Evolutionary conservation across 768 basidiomycete genomes (phyloP).

Genomic region (Omphalotus guepiniiformis): DNA sequence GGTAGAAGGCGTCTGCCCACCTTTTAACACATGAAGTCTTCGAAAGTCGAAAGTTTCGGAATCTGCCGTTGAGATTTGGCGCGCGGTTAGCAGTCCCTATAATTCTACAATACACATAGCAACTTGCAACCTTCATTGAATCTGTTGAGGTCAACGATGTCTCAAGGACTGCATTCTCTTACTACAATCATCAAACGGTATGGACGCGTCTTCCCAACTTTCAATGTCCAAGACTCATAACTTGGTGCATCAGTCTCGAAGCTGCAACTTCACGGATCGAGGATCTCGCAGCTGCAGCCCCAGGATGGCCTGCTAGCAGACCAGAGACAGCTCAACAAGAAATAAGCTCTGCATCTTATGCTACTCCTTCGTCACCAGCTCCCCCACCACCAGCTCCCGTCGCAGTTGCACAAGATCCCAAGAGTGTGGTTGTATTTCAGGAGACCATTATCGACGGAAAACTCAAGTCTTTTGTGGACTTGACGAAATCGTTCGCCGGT

Average conservation of each 20-base stretch:
- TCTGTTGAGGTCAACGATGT: slow-evolving; percentile 23
- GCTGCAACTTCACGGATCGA: slow-evolving; percentile 93
- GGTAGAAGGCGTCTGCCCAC: not conserved
- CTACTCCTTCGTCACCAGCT: slow-evolving; percentile 13
- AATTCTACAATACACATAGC: not conserved
- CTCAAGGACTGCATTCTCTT: slow-evolving; percentile 63
- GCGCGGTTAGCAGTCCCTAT: not conserved
- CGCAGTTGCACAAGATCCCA: slow-evolving; percentile 31
- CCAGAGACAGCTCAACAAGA: slow-evolving; percentile 4
- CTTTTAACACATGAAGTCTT: no score
- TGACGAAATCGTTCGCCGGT: slow-evolving; percentile 68
- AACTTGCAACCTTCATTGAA: not conserved
- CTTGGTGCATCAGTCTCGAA: slow-evolving; percentile 61
- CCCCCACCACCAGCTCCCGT: slow-evolving; percentile 30
- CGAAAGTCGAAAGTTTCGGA: not conserved
- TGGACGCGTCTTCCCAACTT: slow-evolving; percentile 5
- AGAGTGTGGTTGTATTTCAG: slow-evolving; percentile 68
- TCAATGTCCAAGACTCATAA: slow-evolving; percentile 9
- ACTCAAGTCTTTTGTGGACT: slow-evolving; percentile 67
- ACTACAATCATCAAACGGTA: slow-evolving; percentile 83
- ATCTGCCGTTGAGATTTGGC: not conserved
- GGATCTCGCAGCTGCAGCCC: slow-evolving; percentile 69
- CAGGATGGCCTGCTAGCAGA: slow-evolving; percentile 16
- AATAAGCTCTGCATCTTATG: not conserved
- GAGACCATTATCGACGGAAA: slow-evolving; percentile 69